These are phyloP conservation scores for Penicillium maclennaniae DNA, from an alignment of 495 filamentous ascomycete species.

Conservation along the genomic window DNA sequence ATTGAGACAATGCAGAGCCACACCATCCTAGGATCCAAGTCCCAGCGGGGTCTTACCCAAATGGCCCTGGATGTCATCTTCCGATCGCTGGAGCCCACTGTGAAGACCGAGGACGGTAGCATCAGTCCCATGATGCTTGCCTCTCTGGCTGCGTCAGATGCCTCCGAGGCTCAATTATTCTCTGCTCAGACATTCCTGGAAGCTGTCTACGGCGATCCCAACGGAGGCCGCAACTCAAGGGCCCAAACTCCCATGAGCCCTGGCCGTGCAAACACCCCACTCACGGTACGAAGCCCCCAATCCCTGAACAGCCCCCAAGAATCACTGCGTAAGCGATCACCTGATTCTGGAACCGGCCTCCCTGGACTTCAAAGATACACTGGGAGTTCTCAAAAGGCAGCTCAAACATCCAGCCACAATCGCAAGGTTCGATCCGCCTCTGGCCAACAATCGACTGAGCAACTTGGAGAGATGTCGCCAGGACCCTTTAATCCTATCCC, in stretches of 20 bases:
- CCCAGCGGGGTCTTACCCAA: conserved; percentile 85
- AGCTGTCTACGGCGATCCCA: conserved; percentile 66
- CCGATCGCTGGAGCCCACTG: conserved; percentile 63
- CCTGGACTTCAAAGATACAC: conserved; percentile 16
- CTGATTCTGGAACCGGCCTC: conserved; percentile 25
- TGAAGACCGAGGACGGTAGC: conserved; percentile 56
- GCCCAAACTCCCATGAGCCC: conserved; percentile 76
- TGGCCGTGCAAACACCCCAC: conserved; percentile 44
- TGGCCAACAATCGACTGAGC: conserved; percentile 10
- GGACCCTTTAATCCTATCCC: conserved; percentile 15
- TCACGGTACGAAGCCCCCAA: conserved; percentile 39
- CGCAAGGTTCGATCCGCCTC: conserved; percentile 6
- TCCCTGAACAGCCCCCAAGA: conserved; percentile 24
- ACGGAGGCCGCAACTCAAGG: conserved; percentile 58
- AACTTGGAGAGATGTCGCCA: conserved; percentile 10
- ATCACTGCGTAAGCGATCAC: conserved; percentile 21
- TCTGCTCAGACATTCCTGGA: conserved; percentile 77
- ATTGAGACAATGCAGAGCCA: conserved; percentile 63
- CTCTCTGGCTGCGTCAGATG: conserved; percentile 70
- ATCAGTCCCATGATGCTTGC: conserved; percentile 60
- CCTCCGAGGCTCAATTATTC: conserved; percentile 79
- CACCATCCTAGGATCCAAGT: conserved; percentile 88
- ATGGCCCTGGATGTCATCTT: conserved; percentile 88
- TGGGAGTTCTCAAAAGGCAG: conserved; percentile 21
- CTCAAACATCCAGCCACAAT: conserved; percentile 5